These are phyloP conservation scores for Ascochyta koolunga DNA, from an alignment of 2,329 filamentous ascomycete species.

Conservation along the genomic window DNA sequence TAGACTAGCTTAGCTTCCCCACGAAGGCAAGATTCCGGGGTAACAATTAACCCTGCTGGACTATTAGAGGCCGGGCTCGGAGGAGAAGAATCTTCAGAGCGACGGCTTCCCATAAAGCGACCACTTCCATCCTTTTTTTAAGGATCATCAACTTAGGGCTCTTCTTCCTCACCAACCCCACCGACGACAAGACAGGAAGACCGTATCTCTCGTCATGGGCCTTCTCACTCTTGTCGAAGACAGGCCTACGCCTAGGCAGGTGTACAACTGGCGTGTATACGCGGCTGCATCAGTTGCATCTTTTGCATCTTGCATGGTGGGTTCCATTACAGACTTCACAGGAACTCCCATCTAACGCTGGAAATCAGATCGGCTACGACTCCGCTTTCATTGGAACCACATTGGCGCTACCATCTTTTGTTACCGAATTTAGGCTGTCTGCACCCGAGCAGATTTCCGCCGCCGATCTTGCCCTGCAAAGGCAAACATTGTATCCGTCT, in stretches of 20 bases:
- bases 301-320: slow-evolving; percentile 57
- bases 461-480: slow-evolving; percentile 61
- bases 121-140: not conserved
- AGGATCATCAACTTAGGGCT: slow-evolving; percentile 8
- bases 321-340: not conserved
- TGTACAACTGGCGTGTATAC: slow-evolving; percentile 66
- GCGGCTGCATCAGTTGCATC: slow-evolving; percentile 60
- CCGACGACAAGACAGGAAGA: slow-evolving; percentile 3
- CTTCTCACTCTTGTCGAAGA: slow-evolving; percentile 41
- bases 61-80: slow-evolving; percentile 18
- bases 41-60: slow-evolving; percentile 13
- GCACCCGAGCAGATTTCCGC: slow-evolving; percentile 50
- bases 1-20: too few species aligned
- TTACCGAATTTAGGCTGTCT: slow-evolving; percentile 67
- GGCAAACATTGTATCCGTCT: slow-evolving; percentile 78
- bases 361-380: slow-evolving; percentile 63
- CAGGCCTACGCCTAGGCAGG: slow-evolving; percentile 60
- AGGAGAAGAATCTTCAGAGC: slow-evolving; percentile 12
- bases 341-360: slow-evolving; percentile 55
- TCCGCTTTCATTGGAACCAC: slow-evolving; percentile 79
- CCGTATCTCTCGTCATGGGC: slow-evolving; percentile 26
- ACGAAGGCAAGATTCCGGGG: slow-evolving; percentile 19
- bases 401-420: slow-evolving; percentile 71
- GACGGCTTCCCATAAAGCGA: slow-evolving; percentile 8
- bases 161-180: not conserved